phyloP scores from a whole-genome alignment of 2,329 filamentous ascomycete species.

The Aspergillus puulaauensis region DNA sequence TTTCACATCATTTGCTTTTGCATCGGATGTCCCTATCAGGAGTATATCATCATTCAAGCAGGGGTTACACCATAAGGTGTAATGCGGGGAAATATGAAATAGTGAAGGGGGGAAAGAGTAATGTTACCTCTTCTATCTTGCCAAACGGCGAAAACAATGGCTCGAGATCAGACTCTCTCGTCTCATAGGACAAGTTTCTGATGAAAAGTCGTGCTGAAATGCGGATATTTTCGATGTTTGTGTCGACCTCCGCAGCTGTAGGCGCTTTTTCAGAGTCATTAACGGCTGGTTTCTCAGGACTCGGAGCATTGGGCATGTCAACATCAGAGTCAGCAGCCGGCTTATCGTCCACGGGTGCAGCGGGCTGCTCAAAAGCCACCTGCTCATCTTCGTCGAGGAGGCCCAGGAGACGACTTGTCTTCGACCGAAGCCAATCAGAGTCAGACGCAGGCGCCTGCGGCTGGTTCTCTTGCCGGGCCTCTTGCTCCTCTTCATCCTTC shows the following conservation, averaged over 20 bases:
- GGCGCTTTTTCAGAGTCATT: conserved; percentile 10
- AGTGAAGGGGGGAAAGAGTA: conserved; percentile 39
- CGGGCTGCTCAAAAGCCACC: conserved; percentile 41
- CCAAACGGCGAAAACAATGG: conserved; percentile 71
- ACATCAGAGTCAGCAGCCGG: conserved; percentile 11
- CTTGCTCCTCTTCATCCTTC: conserved; percentile 19
- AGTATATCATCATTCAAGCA: conserved; percentile 78
- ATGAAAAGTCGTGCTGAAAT: conserved; percentile 80
- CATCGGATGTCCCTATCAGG: conserved; percentile 99
- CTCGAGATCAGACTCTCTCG: conserved; percentile 74
- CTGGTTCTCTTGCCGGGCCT: conserved; percentile 20
- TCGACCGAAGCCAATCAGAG: conserved; percentile 86
- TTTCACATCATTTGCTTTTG: conserved; percentile 83
- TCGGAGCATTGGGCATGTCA: conserved; percentile 15
- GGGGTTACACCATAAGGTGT: conserved; percentile 13
- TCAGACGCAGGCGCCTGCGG: conserved; percentile 57
- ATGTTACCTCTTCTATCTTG: conserved; percentile 80
- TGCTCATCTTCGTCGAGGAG: conserved; percentile 68
- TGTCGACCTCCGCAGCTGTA: conserved; percentile 31
- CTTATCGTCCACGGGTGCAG: conserved; percentile 18
- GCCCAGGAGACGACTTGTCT: conserved; percentile 82
- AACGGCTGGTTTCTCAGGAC: conserved; percentile 12
- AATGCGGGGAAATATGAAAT: conserved; percentile 6
- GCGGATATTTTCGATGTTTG: conserved; percentile 62
- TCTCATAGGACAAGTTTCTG: conserved; percentile 80